Percentiles rank a stretch among this genome's conserved stretches.
phyloP scores from a whole-genome alignment of 257 asterid species.

The Plectranthus barbatus region DNA sequence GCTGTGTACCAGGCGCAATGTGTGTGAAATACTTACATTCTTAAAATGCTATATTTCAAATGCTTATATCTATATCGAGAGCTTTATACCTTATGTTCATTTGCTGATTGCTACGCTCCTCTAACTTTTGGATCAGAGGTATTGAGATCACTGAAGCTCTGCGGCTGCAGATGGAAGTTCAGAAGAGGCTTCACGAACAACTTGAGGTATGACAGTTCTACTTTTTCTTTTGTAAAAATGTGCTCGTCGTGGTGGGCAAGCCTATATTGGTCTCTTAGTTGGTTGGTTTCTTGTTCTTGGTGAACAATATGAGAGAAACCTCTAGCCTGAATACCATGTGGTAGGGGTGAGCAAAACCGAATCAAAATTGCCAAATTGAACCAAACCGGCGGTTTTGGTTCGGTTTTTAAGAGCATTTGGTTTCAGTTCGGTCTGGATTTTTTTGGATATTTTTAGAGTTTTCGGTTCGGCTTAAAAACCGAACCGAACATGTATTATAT shows the following conservation, averaged over 20 bases:
- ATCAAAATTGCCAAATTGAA: too few species aligned
- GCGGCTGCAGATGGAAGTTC: slow-evolving; percentile 91
- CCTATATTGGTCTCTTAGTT: not conserved
- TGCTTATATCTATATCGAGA: not conserved
- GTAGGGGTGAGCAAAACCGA: too few species aligned
- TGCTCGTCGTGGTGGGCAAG: not conserved
- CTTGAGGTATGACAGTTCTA: slow-evolving; percentile 72
- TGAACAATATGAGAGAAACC: not conserved
- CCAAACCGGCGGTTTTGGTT: too few species aligned
- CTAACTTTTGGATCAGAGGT: slow-evolving; percentile 45
- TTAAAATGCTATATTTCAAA: not conserved
- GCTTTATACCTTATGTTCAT: not conserved
- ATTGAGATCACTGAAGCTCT: slow-evolving; percentile 92
- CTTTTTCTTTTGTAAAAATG: not conserved
- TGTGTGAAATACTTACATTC: not conserved
- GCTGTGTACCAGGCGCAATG: too few species aligned
- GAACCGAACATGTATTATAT: too few species aligned
- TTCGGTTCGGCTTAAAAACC: too few species aligned
- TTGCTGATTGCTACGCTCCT: slow-evolving; percentile 11
- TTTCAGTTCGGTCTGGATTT: too few species aligned
- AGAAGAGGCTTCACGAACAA: slow-evolving; percentile 94
- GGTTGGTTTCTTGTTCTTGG: not conserved
- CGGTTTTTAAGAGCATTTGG: too few species aligned
- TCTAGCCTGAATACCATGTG: not conserved
- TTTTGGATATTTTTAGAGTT: too few species aligned